Conservation (phyloP, 1,139 yeast species). For the Saccharomycopsis crataegensis region DNA sequence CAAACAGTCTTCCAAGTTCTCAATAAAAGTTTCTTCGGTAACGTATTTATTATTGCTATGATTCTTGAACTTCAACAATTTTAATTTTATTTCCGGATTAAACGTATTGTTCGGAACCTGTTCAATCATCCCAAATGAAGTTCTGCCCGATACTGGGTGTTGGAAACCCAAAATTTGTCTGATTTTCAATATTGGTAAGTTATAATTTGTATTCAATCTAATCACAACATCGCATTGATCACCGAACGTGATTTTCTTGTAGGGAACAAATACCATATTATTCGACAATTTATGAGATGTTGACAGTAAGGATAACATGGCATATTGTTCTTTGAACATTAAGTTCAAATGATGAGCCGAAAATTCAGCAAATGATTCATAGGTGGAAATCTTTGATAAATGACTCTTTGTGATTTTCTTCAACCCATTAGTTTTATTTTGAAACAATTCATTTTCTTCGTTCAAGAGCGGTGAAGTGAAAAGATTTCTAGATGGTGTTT, state of each 20-base stretch:
- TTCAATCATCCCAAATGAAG: constrained; percentile 10
- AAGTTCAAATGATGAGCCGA: constrained; percentile 14
- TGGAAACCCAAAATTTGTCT: constrained; percentile 18
- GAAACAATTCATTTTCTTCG: constrained; percentile 12
- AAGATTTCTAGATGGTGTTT: neutral
- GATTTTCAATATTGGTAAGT: constrained; percentile 14
- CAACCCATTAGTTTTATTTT: constrained; percentile 13
- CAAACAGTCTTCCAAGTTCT: constrained; percentile 1
- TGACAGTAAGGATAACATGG: constrained; percentile 13
- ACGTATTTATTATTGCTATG: neutral
- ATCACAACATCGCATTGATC: constrained; percentile 3
- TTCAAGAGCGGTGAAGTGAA: constrained; percentile 15
- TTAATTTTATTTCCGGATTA: constrained; percentile 19
- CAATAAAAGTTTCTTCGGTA: constrained; percentile 1
- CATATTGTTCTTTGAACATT: constrained; percentile 16
- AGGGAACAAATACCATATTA: constrained; percentile 19
- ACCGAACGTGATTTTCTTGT: constrained; percentile 13
- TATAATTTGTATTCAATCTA: constrained; percentile 19
- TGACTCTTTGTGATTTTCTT: constrained; percentile 14
- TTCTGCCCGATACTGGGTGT: neutral
- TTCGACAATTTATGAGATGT: constrained; percentile 12
- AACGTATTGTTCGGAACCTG: constrained; percentile 17
- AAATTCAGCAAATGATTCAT: constrained; percentile 14
- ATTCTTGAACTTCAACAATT: constrained; percentile 5
- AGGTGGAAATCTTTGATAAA: constrained; percentile 8